These are phyloP conservation scores for Talaromyces sp. DNA, from an alignment of 2,329 filamentous ascomycete species.

Conservation along the genomic window DNA sequence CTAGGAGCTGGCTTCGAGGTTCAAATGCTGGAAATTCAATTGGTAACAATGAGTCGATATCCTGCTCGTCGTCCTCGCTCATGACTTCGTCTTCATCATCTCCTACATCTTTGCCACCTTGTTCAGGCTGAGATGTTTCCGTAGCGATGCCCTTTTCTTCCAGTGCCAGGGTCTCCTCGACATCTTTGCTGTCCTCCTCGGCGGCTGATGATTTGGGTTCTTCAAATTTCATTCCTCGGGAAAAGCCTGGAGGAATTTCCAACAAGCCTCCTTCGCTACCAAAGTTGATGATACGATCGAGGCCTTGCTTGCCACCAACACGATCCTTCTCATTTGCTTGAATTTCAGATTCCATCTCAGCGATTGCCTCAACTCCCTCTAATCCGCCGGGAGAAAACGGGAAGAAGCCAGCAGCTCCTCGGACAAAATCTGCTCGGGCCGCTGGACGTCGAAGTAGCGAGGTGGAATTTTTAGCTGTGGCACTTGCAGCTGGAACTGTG, in stretches of 20 bases:
- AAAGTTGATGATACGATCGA: slow-evolving; percentile 84
- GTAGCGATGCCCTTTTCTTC: slow-evolving; percentile 37
- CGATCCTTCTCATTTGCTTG: slow-evolving; percentile 43
- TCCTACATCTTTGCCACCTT: slow-evolving; percentile 26
- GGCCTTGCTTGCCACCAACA: slow-evolving; percentile 40
- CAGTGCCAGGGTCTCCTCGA: slow-evolving; percentile 57
- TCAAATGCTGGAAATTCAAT: slow-evolving; percentile 90
- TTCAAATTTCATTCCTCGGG: slow-evolving; percentile 67
- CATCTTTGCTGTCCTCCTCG: slow-evolving; percentile 60
- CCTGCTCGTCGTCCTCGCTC: slow-evolving; percentile 38
- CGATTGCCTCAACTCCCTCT: slow-evolving; percentile 78
- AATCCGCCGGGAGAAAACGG: slow-evolving; percentile 89
- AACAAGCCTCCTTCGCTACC: slow-evolving; percentile 71
- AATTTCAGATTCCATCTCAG: slow-evolving; percentile 73
- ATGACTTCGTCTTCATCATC: slow-evolving; percentile 22
- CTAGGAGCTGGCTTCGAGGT: slow-evolving; percentile 69
- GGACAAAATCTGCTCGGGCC: slow-evolving; percentile 80
- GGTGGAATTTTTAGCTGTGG: slow-evolving; percentile 91
- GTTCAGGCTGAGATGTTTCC: slow-evolving; percentile 42
- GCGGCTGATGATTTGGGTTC: slow-evolving; percentile 54
- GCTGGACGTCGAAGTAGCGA: slow-evolving; percentile 82
- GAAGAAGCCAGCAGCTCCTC: slow-evolving; percentile 88
- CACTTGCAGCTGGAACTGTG: slow-evolving; percentile 80
- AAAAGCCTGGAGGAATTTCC: slow-evolving; percentile 74
- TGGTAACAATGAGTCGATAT: slow-evolving; percentile 80